These are phyloP conservation scores for Escallonia rubra DNA, from an alignment of 129 eudicot genomes.

Conservation along the genomic window DNA sequence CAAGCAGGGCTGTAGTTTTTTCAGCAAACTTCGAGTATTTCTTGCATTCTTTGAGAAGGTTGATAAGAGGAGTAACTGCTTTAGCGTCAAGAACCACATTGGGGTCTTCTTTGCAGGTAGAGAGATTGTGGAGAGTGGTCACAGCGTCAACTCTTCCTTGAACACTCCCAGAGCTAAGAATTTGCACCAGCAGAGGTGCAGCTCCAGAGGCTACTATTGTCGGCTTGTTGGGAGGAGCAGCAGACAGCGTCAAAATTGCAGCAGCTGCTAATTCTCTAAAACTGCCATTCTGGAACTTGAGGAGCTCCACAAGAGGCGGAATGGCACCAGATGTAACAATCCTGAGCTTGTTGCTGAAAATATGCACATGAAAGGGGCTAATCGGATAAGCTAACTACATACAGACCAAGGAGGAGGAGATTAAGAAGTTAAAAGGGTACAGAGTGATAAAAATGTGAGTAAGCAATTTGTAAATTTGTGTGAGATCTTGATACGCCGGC, in stretches of 20 bases:
- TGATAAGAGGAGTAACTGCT: slow-evolving; percentile 55
- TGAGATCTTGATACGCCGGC: no score
- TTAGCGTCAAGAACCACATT: slow-evolving; percentile 35
- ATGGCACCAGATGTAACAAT: slow-evolving; percentile 71
- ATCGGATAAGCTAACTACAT: no score
- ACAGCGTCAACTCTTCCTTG: slow-evolving; percentile 80
- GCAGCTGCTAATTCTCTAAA: slow-evolving; percentile 75
- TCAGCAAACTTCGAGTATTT: slow-evolving; percentile 73
- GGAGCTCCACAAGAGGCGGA: slow-evolving; percentile 65
- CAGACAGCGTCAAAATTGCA: slow-evolving; percentile 62
- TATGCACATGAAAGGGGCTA: neutral
- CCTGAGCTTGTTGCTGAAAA: slow-evolving; percentile 69
- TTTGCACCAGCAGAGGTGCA: slow-evolving; percentile 48
- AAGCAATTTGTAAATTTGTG: no score
- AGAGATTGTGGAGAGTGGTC: slow-evolving; percentile 67
- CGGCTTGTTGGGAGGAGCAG: slow-evolving; percentile 60
- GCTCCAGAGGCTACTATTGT: slow-evolving; percentile 59
- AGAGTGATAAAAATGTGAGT: no score
- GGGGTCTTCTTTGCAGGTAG: slow-evolving; percentile 33
- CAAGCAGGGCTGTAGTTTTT: slow-evolving; percentile 54
- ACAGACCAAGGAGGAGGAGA: no score
- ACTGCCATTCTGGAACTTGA: slow-evolving; percentile 37
- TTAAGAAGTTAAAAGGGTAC: no score
- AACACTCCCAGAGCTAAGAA: slow-evolving; percentile 54
- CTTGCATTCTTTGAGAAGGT: slow-evolving; percentile 71